Conservation (phyloP, 2,329 filamentous ascomycete genomes). For the Penicillium crustosum region DNA sequence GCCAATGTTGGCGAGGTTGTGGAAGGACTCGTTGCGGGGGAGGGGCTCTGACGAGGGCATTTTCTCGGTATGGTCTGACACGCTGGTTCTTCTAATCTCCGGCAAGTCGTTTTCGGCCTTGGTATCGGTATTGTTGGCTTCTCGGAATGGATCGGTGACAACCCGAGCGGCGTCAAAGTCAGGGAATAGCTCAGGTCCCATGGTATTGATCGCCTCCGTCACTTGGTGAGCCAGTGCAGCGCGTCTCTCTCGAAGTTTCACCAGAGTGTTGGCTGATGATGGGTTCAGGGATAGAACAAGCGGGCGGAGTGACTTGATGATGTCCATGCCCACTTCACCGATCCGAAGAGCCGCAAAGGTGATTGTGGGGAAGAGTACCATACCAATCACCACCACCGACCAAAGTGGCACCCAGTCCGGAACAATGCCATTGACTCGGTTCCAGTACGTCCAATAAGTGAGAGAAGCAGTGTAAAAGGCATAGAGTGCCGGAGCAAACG, state of each 20-base stretch:
- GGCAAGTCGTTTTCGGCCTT: slow-evolving; percentile 19
- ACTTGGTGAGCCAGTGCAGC: slow-evolving; percentile 76
- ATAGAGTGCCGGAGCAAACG: slow-evolving; percentile 77
- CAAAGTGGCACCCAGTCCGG: slow-evolving; percentile 79
- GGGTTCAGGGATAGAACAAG: slow-evolving; percentile 83
- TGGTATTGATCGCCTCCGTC: slow-evolving; percentile 87
- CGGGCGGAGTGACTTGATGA: slow-evolving; percentile 88
- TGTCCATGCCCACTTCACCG: slow-evolving; percentile 98
- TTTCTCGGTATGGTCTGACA: slow-evolving; percentile 23
- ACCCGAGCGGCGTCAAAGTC: slow-evolving; percentile 82
- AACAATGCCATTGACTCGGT: slow-evolving; percentile 76
- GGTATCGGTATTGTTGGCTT: slow-evolving; percentile 20
- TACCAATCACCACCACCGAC: slow-evolving; percentile 70
- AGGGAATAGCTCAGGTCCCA: slow-evolving; percentile 95
- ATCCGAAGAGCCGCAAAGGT: slow-evolving; percentile 93
- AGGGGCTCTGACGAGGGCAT: slow-evolving; percentile 50
- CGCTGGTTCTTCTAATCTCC: slow-evolving; percentile 27
- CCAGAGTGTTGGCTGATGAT: slow-evolving; percentile 77
- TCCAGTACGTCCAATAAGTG: slow-evolving; percentile 74
- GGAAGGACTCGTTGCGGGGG: slow-evolving; percentile 90
- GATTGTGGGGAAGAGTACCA: slow-evolving; percentile 79
- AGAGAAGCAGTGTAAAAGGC: slow-evolving; percentile 75
- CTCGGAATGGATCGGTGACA: slow-evolving; percentile 54
- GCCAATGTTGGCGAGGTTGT: slow-evolving; percentile 80
- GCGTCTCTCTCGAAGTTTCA: slow-evolving; percentile 71